Evolutionary conservation across 164 flowering plant species (phyloP).

Genomic region (Vitis cinerea): DNA sequence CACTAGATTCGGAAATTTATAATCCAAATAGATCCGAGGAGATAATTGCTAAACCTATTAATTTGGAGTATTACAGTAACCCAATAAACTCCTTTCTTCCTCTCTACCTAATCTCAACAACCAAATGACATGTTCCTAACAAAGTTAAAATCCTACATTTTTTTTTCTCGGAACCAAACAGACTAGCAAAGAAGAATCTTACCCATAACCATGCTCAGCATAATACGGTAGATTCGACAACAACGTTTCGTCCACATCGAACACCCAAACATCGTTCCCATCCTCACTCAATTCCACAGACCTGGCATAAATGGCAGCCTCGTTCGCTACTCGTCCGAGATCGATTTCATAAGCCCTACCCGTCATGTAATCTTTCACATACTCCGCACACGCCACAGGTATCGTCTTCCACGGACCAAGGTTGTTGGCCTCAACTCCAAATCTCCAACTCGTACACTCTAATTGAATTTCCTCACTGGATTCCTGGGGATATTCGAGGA

Average conservation of each 20-base stretch:
- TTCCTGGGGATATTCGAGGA: slow-evolving; percentile 40
- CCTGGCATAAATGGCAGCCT: slow-evolving; percentile 57
- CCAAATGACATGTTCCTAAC: too few species aligned
- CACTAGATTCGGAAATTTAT: too few species aligned
- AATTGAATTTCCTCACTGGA: slow-evolving; percentile 30
- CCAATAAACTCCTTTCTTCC: too few species aligned
- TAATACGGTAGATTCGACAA: slow-evolving; percentile 90
- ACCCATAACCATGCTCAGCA: slow-evolving; percentile 76
- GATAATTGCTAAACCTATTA: too few species aligned
- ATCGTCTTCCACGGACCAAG: slow-evolving; percentile 75
- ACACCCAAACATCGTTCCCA: slow-evolving; percentile 83
- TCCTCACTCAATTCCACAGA: slow-evolving; percentile 49
- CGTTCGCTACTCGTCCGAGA: slow-evolving; percentile 60
- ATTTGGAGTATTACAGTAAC: too few species aligned
- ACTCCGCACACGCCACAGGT: slow-evolving; percentile 64
- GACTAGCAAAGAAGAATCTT: slow-evolving; percentile 7
- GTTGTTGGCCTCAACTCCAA: slow-evolving; percentile 84
- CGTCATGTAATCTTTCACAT: slow-evolving; percentile 63
- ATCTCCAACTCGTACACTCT: slow-evolving; percentile 78
- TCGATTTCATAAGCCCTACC: slow-evolving; percentile 57
- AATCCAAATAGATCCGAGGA: too few species aligned
- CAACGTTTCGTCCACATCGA: slow-evolving; percentile 89
- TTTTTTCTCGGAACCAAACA: slow-evolving; percentile 4
- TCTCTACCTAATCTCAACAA: too few species aligned
- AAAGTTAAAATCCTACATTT: not conserved